phyloP scores from a whole-genome alignment of 257 asterid species.

The Cynanchum wilfordii region DNA sequence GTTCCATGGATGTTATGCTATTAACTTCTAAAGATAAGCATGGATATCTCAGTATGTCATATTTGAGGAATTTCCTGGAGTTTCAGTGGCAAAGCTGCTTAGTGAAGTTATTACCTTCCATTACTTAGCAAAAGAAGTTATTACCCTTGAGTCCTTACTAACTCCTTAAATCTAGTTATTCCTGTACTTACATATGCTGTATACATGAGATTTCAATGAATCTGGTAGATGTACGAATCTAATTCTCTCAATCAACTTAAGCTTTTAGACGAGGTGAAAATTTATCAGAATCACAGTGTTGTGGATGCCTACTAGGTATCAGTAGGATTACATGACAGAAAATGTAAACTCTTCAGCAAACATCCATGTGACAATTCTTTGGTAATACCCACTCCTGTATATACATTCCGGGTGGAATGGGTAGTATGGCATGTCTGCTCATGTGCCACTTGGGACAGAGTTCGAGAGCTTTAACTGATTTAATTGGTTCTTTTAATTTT shows the following conservation, averaged over 20 bases:
- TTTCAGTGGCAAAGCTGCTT: not conserved
- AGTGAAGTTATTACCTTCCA: not conserved
- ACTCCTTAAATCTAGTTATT: not conserved
- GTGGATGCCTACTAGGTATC: not conserved
- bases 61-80: not conserved
- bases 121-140: not conserved
- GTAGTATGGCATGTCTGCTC: not conserved
- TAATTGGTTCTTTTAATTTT: not conserved
- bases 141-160: not conserved
- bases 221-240: no score
- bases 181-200: no score
- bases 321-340: not conserved
- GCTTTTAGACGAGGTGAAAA: not conserved
- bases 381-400: not conserved
- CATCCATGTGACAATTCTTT: not conserved
- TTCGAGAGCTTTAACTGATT: conserved; percentile 3
- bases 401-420: not conserved
- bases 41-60: not conserved
- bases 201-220: no score
- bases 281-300: not conserved
- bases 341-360: not conserved
- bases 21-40: not conserved
- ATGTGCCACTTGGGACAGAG: not conserved
- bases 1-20: not conserved
- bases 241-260: no score